Percentiles rank a stretch among this genome's conserved stretches.
These are phyloP conservation scores for Pichia sp. DNA, from an alignment of 1,139 yeast genomes.

Conservation along the genomic window DNA sequence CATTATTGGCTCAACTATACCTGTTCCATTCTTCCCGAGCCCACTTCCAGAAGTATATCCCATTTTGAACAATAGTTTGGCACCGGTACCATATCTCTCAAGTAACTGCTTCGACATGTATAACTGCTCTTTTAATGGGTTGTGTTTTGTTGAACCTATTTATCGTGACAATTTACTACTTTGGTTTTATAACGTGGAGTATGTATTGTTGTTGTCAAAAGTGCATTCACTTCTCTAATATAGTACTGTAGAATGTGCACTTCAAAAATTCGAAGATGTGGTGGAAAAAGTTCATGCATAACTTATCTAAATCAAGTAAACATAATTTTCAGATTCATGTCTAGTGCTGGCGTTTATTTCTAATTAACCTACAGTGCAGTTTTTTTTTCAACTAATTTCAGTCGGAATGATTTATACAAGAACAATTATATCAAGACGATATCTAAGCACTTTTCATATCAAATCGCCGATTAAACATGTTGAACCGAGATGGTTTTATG, in stretches of 20 bases:
- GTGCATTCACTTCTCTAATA: too few species aligned
- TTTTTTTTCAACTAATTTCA: neutral
- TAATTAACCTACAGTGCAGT: too few species aligned
- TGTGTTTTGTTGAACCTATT: too few species aligned
- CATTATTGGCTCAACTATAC: slow-evolving; percentile 74
- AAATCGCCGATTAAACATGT: neutral
- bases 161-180: too few species aligned
- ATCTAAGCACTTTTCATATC: neutral
- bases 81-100: slow-evolving; percentile 76
- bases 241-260: too few species aligned
- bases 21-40: slow-evolving; percentile 62
- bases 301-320: too few species aligned
- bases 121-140: neutral
- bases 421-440: neutral
- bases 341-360: too few species aligned
- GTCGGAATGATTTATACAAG: neutral
- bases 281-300: too few species aligned
- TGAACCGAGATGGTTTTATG: slow-evolving; percentile 59
- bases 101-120: slow-evolving; percentile 5
- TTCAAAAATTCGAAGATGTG: too few species aligned
- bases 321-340: too few species aligned
- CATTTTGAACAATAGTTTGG: slow-evolving; percentile 71
- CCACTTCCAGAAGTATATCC: slow-evolving; percentile 84
- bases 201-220: too few species aligned
- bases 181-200: too few species aligned